Base-by-base conservation (phyloP, 306 rosid species). In the Prunus mira region DNA sequence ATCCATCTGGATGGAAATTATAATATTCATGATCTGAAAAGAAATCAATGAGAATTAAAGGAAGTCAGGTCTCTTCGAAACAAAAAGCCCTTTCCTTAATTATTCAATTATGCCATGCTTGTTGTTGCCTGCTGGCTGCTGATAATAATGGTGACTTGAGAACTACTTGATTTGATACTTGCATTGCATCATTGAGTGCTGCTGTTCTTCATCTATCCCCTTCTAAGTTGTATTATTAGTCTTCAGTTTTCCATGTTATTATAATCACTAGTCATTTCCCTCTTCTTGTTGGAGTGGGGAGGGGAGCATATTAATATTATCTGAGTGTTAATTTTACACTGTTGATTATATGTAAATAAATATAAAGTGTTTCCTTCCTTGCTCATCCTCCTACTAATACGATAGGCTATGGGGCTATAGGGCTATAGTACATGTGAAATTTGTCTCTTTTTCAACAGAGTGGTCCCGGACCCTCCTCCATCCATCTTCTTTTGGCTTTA, bases 91-190 rank as follows among this genome's bases (percentile, higher is more conserved):
- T 17, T 52, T 18, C 20, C 47, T 28, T 61, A 27, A 61, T 70
- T 57, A 28, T 49, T 52, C 64, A 20, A 72, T 69, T 15, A 51
- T 69, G 57, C 7, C 52, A 69, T 52, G 13, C 54, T 24, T 18
- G 74, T 25, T 56, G 62, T 20, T 72, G 76, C 66, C 13, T 41
- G 67, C 34, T 38, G 76, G 38, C 22, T 56, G 62, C 66, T 56
- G 34, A 57, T 22, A 74, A 69, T 67, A 52, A 9, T 61, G 60
- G 43, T 70, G 83, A 78, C 80, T 47, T 65, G 43, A 74, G 47
- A 78, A 25, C 78, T 22, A 68, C 77, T 71, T 78, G 86, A 82
- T 82, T 78, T 69, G 74, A 78, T 69, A 27, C 32, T 49, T 49
- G 54, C 43, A 38, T 7, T 38, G 54, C 54, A 14, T 49, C 4